Conservation (phyloP, 208 protist genomes). For the Crithidia bombi region DNA sequence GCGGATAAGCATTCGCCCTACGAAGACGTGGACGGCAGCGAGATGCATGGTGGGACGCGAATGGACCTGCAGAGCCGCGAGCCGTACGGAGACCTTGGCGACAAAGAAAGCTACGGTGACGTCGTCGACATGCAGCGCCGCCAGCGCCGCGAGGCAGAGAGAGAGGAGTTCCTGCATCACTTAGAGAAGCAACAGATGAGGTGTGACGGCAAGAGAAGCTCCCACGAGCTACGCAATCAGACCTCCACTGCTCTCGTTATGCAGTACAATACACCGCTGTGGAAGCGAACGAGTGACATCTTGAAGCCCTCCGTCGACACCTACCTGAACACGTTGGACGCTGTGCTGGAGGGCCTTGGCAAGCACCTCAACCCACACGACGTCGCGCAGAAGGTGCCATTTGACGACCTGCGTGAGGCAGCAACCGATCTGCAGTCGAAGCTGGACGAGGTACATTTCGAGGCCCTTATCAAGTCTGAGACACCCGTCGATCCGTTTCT, state of each 20-base stretch:
- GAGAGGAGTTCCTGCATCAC: not conserved
- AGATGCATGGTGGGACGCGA: not conserved
- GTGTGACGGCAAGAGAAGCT: not conserved
- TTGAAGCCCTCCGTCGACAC: constrained; percentile 25
- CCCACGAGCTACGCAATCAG: not conserved
- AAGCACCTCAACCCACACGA: constrained; percentile 47
- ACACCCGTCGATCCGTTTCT: constrained; percentile 39
- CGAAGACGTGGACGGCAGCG: not conserved
- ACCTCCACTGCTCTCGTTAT: not conserved
- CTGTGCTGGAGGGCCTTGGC: constrained; percentile 43
- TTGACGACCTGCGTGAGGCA: constrained; percentile 42
- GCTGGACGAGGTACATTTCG: constrained; percentile 54
- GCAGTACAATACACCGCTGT: constrained; percentile 9
- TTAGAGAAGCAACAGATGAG: not conserved
- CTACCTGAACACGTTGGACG: constrained; percentile 39
- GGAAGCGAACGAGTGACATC: constrained; percentile 18
- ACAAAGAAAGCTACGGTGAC: not conserved
- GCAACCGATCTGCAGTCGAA: constrained; percentile 42
- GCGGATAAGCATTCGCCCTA: not conserved
- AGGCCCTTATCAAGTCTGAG: constrained; percentile 35
- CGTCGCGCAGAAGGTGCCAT: constrained; percentile 41
- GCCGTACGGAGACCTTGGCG: not conserved
- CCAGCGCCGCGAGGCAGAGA: constrained; percentile 1
- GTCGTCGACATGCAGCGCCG: constrained; percentile 10
- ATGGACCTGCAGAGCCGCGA: constrained; percentile 6